Evolutionary conservation across 352 stramenopile species (phyloP), one percentile per base, ranked within the genome.

Genomic region (Aphanomyces astaci): DNA sequence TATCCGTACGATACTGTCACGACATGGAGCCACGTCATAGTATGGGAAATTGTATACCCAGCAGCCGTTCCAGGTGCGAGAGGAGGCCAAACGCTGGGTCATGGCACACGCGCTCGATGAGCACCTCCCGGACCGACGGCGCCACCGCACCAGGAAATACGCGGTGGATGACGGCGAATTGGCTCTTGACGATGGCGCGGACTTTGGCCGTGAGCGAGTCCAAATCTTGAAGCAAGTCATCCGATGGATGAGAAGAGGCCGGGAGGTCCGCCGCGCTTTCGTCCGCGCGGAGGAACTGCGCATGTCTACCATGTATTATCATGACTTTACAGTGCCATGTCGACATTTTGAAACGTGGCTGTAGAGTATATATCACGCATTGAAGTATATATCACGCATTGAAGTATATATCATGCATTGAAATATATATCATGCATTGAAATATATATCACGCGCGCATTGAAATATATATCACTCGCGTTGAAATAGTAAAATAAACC

Each of bases 71-170:
- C 24, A 93, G 62, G 49, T 86, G 88, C 5, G 81, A 89, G 51
- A 89, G 79, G 57, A 93, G 80, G 0, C 85, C 85, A 10, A 92
- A 93, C 1, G 78, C 85, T 32, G 85, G 85, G 52, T 93, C 85
- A 32, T 90, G 89, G 49, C 88, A 92, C 24, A 93, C 63, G 2
- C 85, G 70, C 56, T 90, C 83, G 17, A 93, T 60, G 10, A 93
- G 72, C 5, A 88, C 54, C 54, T 93, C 85, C 0, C 82, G 80
- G 5, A 83, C 77, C 17, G 75, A 86, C 19, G 78, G 77, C 46
- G 70, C 77, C 3, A 74, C 56, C 17, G 59, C 51, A 1, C 73
- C 9, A 39, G 84, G 80, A 62, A 93, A 93, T 0, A 90, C 80
- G 33, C 62, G 71, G 32, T 78, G 63, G 63, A 93, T 83, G 10